Evolutionary conservation across 768 basidiomycete species (phyloP), one percentile per base, ranked within the genome.

Genomic region (Piloderma croceum): DNA sequence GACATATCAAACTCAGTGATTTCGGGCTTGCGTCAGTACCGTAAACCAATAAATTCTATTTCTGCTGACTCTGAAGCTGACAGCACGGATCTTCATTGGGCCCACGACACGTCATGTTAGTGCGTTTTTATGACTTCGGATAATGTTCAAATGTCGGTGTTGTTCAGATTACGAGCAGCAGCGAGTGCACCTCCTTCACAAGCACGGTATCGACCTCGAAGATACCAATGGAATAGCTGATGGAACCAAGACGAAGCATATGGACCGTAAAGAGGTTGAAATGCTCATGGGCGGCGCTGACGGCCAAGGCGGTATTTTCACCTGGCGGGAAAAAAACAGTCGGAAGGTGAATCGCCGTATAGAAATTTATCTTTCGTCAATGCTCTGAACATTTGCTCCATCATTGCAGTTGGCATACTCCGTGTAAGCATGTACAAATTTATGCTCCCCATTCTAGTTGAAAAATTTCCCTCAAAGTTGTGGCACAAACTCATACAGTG

Each of bases 161-260:
- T 35, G 39, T 43, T 32, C 46, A 90, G 88, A 98, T 70, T 98
- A 91, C 62, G 92, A 97, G 53, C 87, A 92, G 52, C 93, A 97
- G 57, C 79, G 94, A 32, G 68, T 80, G 31, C 88, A 90, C 52
- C 67, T 98, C 40, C 69, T 97, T 39, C 83, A 77, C 63, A 94
- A 90, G 62, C 83, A 98, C 63, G 94, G 94, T 3, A 86, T 98
- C 50, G 94, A 97, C 65, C 78, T 99, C 29, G 90, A 90, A 53
- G 90, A 91, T 52, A 69, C 73, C 50, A 72, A 74, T 57, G 72
- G 75, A 35, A 64, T 73, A 43, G 71, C 72, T 45, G 81, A 87
- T 57, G 83, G 77, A 54, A 75, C 65, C 49, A 81, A 78, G 66
- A 89, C 83, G 29, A 86, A 73, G 59, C 83, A 79, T 38, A 74